A percentile compares a stretch with the other conserved stretches of the same genome.
These are phyloP conservation scores for Rhypophila decipiens DNA, from an alignment of 495 filamentous ascomycete species.

Conservation along the genomic window DNA sequence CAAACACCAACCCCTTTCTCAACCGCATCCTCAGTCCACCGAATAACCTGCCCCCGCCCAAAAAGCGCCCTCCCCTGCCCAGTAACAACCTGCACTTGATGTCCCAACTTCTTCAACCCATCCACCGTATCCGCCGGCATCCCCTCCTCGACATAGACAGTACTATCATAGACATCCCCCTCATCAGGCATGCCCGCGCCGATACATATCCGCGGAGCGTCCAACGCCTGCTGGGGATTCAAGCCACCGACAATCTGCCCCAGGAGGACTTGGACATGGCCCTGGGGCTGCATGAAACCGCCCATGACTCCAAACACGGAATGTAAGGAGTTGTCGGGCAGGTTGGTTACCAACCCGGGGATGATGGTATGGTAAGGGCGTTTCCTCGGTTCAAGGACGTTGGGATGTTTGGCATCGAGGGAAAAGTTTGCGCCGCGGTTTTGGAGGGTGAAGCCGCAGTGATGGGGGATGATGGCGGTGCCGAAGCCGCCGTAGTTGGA, in stretches of 20 bases:
- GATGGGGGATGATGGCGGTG: constrained; percentile 72
- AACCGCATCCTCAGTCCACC: constrained; percentile 57
- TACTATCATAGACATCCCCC: constrained; percentile 26
- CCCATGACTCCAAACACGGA: constrained; percentile 94
- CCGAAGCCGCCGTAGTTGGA: constrained; percentile 91
- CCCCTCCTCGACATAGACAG: constrained; percentile 79
- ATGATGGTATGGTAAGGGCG: constrained; percentile 98
- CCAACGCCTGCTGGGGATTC: constrained; percentile 81
- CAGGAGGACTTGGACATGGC: constrained; percentile 89
- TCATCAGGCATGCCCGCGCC: constrained; percentile 58
- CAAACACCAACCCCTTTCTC: constrained; percentile 65
- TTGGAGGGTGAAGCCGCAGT: constrained; percentile 87
- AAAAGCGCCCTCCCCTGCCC: constrained; percentile 69
- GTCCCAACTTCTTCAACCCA: constrained; percentile 63
- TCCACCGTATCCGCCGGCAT: constrained; percentile 60
- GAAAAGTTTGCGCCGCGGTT: constrained; percentile 87
- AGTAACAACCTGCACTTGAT: constrained; percentile 60
- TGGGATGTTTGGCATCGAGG: constrained; percentile 62
- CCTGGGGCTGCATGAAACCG: constrained; percentile 98
- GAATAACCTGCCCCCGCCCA: constrained; percentile 85
- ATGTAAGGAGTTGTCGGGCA: constrained; percentile 64
- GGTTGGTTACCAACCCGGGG: constrained; percentile 78
- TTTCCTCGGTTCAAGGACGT: constrained; percentile 73
- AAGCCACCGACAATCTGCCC: constrained; percentile 84
- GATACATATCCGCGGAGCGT: constrained; percentile 82